Evolutionary conservation across 164 flowering plant genomes (phyloP), one percentile per base, ranked within the genome.

Genomic region (Umbilicus rupestris): DNA sequence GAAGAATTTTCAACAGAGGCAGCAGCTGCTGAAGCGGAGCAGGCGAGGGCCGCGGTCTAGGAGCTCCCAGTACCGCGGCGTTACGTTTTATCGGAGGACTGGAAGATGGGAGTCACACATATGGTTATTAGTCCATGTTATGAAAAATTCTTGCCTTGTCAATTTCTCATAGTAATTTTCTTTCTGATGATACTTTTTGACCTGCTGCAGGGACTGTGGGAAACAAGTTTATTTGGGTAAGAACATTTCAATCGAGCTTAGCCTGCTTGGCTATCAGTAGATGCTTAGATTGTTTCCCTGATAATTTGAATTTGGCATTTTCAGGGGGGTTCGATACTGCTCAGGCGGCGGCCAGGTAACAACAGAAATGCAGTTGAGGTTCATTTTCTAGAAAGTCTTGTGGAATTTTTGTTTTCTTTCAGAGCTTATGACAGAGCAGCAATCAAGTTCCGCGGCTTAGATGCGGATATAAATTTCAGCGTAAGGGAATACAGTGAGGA

Each of bases 291-390:
- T 65, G 63, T 11, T 17, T 17, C 60, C 37, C 47, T 50, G 17
- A 22, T 62, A 14, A 47, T 58, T 31, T 68, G 60, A n/a, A 17
- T 70, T 67, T 67, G 26, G 33, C 52, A 62, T 60, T 33, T 69
- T 31, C 64, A 87, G 96, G 96, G 26, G 96, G 96, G 60, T 89
- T 89, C 72, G 96, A 89, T 66, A 87, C 96, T 63, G 96, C 96
- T 17, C 90, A 83, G 76, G 86, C 90, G 70, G 96, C 96, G 0
- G 96, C 95, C 3, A 85, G 94, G 94, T 88, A 74, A 71, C 39
- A 22, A 39, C 55, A 26, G 62, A 39, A 28, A 30, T 50, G 28
- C 15, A 10, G 28, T 44, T 62, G 29, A 26, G 9, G 19, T 57
- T 58, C 3, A 17, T 10, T 31, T n/a, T n/a, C n/a, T n/a, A n/a